A percentile compares a stretch with the other conserved stretches of the same genome.
Conservation (phyloP, 2,329 filamentous ascomycete species). For the Alternaria longipes region DNA sequence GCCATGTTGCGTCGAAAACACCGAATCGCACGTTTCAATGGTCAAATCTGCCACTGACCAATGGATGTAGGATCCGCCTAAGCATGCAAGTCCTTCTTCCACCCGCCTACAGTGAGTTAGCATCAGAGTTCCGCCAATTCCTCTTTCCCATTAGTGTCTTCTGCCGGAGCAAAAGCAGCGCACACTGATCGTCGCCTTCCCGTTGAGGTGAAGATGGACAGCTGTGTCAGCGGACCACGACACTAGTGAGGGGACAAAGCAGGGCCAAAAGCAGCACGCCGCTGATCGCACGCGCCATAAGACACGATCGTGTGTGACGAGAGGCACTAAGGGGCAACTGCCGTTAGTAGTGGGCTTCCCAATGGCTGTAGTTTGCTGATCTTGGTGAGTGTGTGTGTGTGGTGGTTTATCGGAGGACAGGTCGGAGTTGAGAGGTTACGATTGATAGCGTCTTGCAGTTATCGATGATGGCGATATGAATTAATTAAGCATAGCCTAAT, state of each 20-base stretch:
- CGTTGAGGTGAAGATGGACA: constrained; percentile 6
- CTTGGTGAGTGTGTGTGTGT: constrained; percentile 3
- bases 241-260: constrained; percentile 1
- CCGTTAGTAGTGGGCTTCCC: background rate
- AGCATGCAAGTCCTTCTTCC: background rate
- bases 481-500: background rate
- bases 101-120: background rate
- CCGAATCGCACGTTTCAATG: background rate
- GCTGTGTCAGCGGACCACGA: constrained; percentile 6
- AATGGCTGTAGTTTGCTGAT: constrained; percentile 3
- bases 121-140: background rate
- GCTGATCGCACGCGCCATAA: constrained; percentile 5
- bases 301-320: background rate
- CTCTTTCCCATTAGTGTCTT: background rate
- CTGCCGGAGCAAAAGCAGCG: constrained; percentile 4
- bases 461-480: constrained; percentile 3
- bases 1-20: background rate
- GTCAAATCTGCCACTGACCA: background rate
- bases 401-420: background rate
- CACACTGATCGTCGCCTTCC: constrained; percentile 9
- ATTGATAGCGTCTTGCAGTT: background rate
- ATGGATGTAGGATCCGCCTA: background rate
- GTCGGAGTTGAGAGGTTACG: background rate
- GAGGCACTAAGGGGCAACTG: background rate
- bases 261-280: constrained; percentile 6